phyloP scores from a whole-genome alignment of 768 basidiomycete species.

The Agrocybe chaxingu region DNA sequence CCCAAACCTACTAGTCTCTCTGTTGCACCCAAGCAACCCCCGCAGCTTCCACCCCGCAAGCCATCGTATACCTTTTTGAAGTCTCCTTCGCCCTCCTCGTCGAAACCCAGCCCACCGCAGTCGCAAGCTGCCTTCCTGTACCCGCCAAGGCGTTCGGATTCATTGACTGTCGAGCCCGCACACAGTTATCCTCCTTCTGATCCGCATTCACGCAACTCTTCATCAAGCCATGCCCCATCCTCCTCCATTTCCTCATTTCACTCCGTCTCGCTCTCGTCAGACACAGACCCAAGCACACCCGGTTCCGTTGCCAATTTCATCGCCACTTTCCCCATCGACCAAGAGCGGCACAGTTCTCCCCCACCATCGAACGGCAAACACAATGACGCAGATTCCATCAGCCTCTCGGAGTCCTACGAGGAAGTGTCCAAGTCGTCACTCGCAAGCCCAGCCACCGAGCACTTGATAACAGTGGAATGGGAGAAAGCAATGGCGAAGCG shows the following conservation, averaged over 20 bases:
- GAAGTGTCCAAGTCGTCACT: slow-evolving; percentile 56
- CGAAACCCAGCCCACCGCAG: slow-evolving; percentile 17
- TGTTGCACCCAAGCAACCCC: slow-evolving; percentile 27
- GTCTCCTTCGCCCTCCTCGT: slow-evolving; percentile 33
- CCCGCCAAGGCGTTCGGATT: slow-evolving; percentile 38
- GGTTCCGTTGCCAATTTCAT: slow-evolving; percentile 40
- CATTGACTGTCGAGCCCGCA: slow-evolving; percentile 53
- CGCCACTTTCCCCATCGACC: slow-evolving; percentile 46
- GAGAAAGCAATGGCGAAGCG: slow-evolving; percentile 38
- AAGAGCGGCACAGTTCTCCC: slow-evolving; percentile 17
- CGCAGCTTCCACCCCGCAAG: slow-evolving; percentile 67
- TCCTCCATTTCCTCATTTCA: slow-evolving; percentile 83
- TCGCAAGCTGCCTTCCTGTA: slow-evolving; percentile 21
- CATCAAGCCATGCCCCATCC: slow-evolving; percentile 48
- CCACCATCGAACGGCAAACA: slow-evolving; percentile 10
- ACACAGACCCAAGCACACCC: slow-evolving; percentile 42
- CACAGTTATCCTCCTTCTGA: slow-evolving; percentile 54
- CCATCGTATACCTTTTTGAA: slow-evolving; percentile 50
- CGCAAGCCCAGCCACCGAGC: slow-evolving; percentile 46
- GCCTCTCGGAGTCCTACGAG: slow-evolving; percentile 73
- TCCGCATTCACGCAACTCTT: slow-evolving; percentile 24
- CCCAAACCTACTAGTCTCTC: slow-evolving; percentile 21
- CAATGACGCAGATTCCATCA: slow-evolving; percentile 47
- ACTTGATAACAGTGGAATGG: slow-evolving; percentile 47
- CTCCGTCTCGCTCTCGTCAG: slow-evolving; percentile 77